Base-by-base conservation (phyloP, 495 filamentous ascomycete species). In the Annulohypoxylon bovei region DNA sequence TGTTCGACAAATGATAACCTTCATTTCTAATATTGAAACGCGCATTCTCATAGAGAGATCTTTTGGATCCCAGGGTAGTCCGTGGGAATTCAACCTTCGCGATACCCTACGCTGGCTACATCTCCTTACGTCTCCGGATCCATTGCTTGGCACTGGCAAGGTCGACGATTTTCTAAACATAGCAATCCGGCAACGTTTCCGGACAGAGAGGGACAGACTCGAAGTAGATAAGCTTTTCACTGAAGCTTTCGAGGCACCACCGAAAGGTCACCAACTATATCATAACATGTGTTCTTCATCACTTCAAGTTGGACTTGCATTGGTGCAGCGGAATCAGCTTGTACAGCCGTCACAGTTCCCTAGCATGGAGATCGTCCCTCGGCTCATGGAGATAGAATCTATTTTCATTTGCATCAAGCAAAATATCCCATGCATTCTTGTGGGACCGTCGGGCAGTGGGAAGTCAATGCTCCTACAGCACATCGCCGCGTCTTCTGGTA, bases 51-150 rank as follows among this genome's bases (percentile, higher is more conserved):
- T 86, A 33, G 83, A 88, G 32, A 87, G 88, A 47, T 79, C 81
- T 33, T 88, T 98, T 70, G 95, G 92, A 14, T 81, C 87, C n/a
- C 81, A 90, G 54, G 96, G 96, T 50, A 91, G 91, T 8, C 96
- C 95, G 2, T 98, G 95, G 96, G 96, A 99, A 74, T 93, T 99
- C 73, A 99, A 99, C 70, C 81, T 99, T 66, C 89, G 96, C 75
- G 96, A 99, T 79, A 92, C 91, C 5, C 86, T 94, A 47, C 87
- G 96, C 37, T 98, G 95, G 95, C 84, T 98, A 32, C 86, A 93
- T 60, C 75, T 99, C 46, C 81, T 93, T 32, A 85, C 82, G 5
- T 83, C 86, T 33, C 60, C 86, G 59, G 76, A 88, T 74, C 77
- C 84, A 42, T 70, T 93, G 32, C 75, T 92, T 61, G 71, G 83